Percentiles rank a stretch among this genome's conserved stretches.
Evolutionary conservation across 345 rosid species (phyloP).

Genomic region (Pistacia atlantica): DNA sequence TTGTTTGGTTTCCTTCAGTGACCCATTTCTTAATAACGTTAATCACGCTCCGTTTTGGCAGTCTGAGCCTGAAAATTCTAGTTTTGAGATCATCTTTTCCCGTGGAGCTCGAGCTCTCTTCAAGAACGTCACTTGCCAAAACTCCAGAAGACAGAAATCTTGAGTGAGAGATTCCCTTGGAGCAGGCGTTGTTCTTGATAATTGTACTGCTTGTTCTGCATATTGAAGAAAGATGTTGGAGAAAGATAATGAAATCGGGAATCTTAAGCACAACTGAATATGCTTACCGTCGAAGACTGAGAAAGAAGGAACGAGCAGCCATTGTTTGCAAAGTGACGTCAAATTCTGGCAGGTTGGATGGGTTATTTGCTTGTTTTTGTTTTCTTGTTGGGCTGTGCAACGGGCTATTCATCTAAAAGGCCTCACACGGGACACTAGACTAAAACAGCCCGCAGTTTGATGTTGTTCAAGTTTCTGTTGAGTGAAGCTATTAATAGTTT

Average conservation of each 20-base stretch:
- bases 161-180: background rate
- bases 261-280: background rate
- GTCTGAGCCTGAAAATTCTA: constrained; percentile 72
- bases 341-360: no score
- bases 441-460: no score
- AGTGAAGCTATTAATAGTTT: no score
- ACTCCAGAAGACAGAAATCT: constrained; percentile 44
- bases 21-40: constrained; percentile 80
- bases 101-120: constrained; percentile 33
- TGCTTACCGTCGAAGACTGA: constrained; percentile 31
- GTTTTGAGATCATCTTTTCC: constrained; percentile 67
- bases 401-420: no score
- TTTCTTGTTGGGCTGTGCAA: no score
- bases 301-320: constrained; percentile 36
- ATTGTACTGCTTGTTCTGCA: constrained; percentile 21
- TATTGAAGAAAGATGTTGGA: constrained; percentile 1
- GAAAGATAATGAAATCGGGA: background rate
- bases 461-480: no score
- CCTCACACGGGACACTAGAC: no score
- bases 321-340: constrained; percentile 1
- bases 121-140: constrained; percentile 28
- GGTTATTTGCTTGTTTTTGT: no score
- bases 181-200: background rate
- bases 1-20: constrained; percentile 64
- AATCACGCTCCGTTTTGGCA: constrained; percentile 81